phyloP scores from a whole-genome alignment of 148 eudicot species.

The Cornus kousa region DNA sequence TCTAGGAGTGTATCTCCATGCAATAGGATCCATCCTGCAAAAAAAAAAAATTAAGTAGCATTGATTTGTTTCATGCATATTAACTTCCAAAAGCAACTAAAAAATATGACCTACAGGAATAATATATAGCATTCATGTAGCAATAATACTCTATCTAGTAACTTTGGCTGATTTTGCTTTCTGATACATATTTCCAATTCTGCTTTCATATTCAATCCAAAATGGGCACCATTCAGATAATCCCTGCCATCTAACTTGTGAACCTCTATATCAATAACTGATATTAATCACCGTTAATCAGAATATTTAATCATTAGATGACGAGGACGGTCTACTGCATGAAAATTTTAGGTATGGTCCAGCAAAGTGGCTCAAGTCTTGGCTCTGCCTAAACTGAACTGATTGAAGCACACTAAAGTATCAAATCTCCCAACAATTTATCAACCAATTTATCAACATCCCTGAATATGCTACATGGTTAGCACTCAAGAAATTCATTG shows the following conservation, averaged over 20 bases:
- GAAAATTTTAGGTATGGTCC: neutral
- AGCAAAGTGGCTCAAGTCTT: neutral
- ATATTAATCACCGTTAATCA: too few species aligned
- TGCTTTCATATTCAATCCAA: too few species aligned
- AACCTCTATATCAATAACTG: too few species aligned
- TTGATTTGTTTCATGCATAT: too few species aligned
- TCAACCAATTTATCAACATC: conserved; percentile 62
- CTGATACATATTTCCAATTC: too few species aligned
- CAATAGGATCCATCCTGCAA: conserved; percentile 80
- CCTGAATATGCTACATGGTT: conserved; percentile 32
- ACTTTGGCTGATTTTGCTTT: too few species aligned
- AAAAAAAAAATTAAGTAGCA: too few species aligned
- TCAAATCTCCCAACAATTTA: conserved; percentile 69
- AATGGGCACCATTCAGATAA: too few species aligned
- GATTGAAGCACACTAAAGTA: neutral
- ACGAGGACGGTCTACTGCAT: neutral
- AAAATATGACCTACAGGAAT: neutral
- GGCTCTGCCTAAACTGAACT: neutral
- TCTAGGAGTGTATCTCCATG: conserved; percentile 63
- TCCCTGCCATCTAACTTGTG: too few species aligned
- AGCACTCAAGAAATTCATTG: neutral
- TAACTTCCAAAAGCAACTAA: neutral
- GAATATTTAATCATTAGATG: too few species aligned
- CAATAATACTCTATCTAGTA: too few species aligned
- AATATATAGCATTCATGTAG: neutral